Conservation (phyloP, 2,329 filamentous ascomycete genomes). For the Ophiocordyceps polyrhachis-furcata region DNA sequence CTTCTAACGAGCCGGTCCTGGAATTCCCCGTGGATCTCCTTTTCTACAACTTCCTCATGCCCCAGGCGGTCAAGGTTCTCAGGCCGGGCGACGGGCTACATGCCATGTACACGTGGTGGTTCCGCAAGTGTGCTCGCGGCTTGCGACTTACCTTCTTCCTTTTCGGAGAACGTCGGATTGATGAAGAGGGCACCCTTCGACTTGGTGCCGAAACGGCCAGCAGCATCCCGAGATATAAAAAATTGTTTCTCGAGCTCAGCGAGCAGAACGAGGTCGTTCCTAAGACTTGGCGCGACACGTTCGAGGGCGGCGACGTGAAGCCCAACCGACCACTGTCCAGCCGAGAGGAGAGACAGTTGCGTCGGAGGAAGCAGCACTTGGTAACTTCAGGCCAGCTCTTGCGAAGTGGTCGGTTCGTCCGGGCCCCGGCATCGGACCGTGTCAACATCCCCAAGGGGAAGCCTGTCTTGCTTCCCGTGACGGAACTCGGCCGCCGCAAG, state of each 20-base stretch:
- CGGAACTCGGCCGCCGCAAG: constrained; percentile 43
- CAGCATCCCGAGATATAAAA: constrained; percentile 18
- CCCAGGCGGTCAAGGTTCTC: constrained; percentile 65
- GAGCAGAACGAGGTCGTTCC: constrained; percentile 23
- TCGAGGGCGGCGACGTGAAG: constrained; percentile 28
- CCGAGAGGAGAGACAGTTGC: constrained; percentile 17
- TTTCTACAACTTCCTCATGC: constrained; percentile 95
- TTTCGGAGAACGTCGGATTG: constrained; percentile 62
- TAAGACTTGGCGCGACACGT: constrained; percentile 38
- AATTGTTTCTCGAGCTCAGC: constrained; percentile 27
- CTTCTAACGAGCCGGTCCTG: constrained; percentile 75
- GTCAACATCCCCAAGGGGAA: constrained; percentile 79
- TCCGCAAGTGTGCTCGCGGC: constrained; percentile 62
- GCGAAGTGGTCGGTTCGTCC: constrained; percentile 64
- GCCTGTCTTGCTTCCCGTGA: constrained; percentile 58
- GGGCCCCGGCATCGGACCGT: constrained; percentile 86
- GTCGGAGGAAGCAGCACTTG: constrained; percentile 23
- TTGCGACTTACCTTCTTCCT: constrained; percentile 82
- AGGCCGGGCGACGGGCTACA: constrained; percentile 73
- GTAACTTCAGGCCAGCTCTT: constrained; percentile 35
- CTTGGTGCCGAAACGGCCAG: constrained; percentile 18
- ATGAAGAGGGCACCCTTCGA: constrained; percentile 60
- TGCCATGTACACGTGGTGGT: constrained; percentile 89
- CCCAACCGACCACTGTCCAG: constrained; percentile 17
- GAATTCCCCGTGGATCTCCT: constrained; percentile 90